phyloP scores from a whole-genome alignment of 2,329 filamentous ascomycete genomes.

The Diaporthe sp. region DNA sequence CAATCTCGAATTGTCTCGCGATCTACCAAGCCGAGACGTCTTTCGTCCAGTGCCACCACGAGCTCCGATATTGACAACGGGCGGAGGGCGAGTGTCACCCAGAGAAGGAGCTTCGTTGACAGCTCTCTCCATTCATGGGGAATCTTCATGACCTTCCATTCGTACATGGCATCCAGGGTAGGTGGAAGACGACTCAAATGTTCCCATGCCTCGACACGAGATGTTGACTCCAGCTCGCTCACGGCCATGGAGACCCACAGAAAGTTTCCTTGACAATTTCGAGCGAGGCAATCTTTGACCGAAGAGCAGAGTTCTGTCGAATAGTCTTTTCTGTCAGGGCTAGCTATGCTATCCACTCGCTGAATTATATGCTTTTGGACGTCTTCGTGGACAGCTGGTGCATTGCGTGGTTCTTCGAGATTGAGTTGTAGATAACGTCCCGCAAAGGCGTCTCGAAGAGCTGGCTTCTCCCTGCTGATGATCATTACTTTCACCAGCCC shows the following conservation, averaged over 20 bases:
- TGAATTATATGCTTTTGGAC: neutral
- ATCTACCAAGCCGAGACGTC: neutral
- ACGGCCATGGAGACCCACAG: conserved; percentile 3
- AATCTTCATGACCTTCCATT: neutral
- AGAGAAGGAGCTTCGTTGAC: neutral
- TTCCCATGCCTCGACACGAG: conserved; percentile 7
- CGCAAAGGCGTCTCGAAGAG: neutral
- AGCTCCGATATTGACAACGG: neutral
- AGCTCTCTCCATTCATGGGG: neutral
- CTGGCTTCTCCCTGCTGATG: neutral
- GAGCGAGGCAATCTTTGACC: neutral
- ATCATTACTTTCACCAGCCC: neutral
- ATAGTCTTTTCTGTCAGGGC: neutral
- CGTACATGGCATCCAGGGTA: neutral
- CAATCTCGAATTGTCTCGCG: neutral
- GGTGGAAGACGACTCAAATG: neutral
- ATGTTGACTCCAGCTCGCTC: neutral
- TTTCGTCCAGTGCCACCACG: neutral
- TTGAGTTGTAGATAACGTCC: neutral
- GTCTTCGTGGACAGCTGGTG: neutral
- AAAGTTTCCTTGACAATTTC: neutral
- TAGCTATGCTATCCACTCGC: neutral
- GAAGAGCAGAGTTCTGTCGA: neutral
- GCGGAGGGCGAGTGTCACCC: neutral
- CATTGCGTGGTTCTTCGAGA: neutral